These are phyloP conservation scores for Obelidium mucronatum DNA, from an alignment of 192 early-diverging fungal species.

Conservation along the genomic window DNA sequence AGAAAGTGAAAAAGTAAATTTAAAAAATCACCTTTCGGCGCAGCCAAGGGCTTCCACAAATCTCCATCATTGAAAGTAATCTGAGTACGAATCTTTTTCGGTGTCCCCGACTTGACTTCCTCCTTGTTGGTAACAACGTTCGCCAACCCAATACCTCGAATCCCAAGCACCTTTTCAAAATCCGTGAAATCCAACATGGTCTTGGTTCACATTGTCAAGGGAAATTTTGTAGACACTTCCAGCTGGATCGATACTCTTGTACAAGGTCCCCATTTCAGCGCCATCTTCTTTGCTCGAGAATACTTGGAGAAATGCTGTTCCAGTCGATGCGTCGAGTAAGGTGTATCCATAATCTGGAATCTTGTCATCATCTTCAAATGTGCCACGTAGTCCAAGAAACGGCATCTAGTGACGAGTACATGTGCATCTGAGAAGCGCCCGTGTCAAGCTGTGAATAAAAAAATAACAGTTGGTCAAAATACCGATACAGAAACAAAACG, in stretches of 20 bases:
- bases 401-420: conserved; percentile 82
- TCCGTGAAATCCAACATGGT: conserved; percentile 77
- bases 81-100: conserved; percentile 75
- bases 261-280: conserved; percentile 80
- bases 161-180: conserved; percentile 89
- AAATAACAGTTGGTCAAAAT: too few relatives aligned
- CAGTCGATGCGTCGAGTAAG: conserved; percentile 82
- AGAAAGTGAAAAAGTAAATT: neutral
- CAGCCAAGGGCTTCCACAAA: conserved; percentile 30
- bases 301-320: conserved; percentile 80
- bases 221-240: conserved; percentile 77
- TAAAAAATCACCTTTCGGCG: conserved; percentile 26
- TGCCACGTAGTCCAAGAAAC: conserved; percentile 69
- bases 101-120: conserved; percentile 59
- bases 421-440: conserved; percentile 53
- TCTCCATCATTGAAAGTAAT: conserved; percentile 90
- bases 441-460: conserved; percentile 11
- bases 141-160: conserved; percentile 83
- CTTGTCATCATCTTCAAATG: conserved; percentile 80
- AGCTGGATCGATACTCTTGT: conserved; percentile 80
- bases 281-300: conserved; percentile 45
- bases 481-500: too few relatives aligned
- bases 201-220: conserved; percentile 81
- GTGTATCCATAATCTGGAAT: conserved; percentile 80
- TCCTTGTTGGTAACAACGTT: conserved; percentile 84